Base-by-base conservation (phyloP, 768 basidiomycete genomes). In the Chalciporus pseudorubinellus region DNA sequence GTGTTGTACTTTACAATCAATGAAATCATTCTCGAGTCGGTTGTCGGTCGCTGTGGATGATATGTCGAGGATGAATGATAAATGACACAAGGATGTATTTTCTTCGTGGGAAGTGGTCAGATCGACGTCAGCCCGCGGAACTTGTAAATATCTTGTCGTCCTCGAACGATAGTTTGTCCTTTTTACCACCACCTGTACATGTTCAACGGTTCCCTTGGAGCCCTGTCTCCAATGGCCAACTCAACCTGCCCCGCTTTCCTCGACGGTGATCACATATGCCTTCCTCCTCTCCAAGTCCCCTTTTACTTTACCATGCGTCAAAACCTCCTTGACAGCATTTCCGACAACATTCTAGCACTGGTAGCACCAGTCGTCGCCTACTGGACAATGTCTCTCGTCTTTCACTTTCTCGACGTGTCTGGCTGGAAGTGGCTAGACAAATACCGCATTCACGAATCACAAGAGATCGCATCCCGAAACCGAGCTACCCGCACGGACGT, bases 401-500 rank as follows among this genome's bases (percentile, higher is more conserved):
- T 97, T 74, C 85, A 93, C 67, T 64, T 70, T 39, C 77, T 99
- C 60, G 97, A 99, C 72, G 71, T 74, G n/a, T 85, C 83, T 3
- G 76, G 73, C 22, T 89, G 85, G 81, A 73, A 81, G 62, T 87
- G 84, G 79, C 77, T 97, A 29, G 84, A 95, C 56, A 83, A 80
- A 52, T 85, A 91, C 67, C 81, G 92, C 39, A 87, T 98, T 41
- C 95, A 99, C 69, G 89, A 92, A 45, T 88, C 89, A 1, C 75
- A 73, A 13, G 95, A 98, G 64, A 83, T 93, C 52, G 75, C 76
- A 51, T 68, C 80, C 3, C 77, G 83, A 50, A 98, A 98, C 67
- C 77, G 81, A 9, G 94, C 82, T 4, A 83, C 89, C 0, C 81
- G 82, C 9, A 46, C 63, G 3, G 66, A 92, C 53, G 95, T 99